Evolutionary conservation across 2,329 filamentous ascomycete species (phyloP), one percentile per base, ranked within the genome.

Genomic region (Coleophoma cylindrospora): DNA sequence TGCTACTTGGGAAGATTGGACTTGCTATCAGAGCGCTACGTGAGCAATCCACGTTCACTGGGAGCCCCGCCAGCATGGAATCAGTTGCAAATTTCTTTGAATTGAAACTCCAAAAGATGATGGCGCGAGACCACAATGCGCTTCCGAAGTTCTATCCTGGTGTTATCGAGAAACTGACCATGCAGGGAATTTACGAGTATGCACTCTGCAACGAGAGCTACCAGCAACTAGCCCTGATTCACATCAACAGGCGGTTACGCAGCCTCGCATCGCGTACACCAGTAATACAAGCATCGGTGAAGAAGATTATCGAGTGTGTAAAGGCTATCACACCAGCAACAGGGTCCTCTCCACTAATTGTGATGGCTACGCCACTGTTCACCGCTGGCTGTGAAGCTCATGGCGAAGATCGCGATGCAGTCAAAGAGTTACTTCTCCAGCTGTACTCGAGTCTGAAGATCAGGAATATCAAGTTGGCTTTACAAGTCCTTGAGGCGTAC

Each of bases 351-450:
- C 70, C 70, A 9, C 69, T 68, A 64, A 68, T 68, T 8, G 65
- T 72, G 56, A 58, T 72, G 14, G 71, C 70, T 17, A 72, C 70
- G 7, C 69, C 70, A 7, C 53, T 72, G 6, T 72, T 72, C 49
- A 70, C 70, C 41, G 70, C 69, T 8, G 70, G 70, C 3, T 71
- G 69, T 43, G 69, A 71, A 46, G 68, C 69, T 15, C 56, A 63
- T 6, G 67, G 62, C 2, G 57, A 67, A 33, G 68, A 71, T 50
- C 62, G 67, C 8, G 62, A 62, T 33, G 60, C 57, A 11, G 64
- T 70, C 13, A 59, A 62, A 34, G 54, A 57, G 19, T 45, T 71
- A 19, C 54, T 71, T 6, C 55, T 59, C 0, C 62, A 61, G 27
- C 57, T 71, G 43, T 66, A 70, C 47, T 62, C 69, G 43, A 69